Evolutionary conservation across 768 basidiomycete species (phyloP).

Genomic region (Kwoniella shandongensis): DNA sequence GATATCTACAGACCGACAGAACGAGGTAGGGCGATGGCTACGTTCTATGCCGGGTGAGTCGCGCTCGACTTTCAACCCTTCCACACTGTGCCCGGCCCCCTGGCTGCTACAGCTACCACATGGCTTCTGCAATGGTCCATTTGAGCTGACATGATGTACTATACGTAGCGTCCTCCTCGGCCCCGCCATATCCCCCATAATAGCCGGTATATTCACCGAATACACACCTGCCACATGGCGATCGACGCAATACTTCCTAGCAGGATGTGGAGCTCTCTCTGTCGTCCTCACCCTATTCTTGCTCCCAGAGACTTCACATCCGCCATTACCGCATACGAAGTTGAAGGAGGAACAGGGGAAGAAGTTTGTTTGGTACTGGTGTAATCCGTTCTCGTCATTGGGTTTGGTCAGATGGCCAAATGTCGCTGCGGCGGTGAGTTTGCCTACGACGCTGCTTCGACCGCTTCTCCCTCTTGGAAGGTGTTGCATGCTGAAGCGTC

Average conservation of each 20-base stretch:
- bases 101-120: no score
- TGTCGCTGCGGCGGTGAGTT: slow-evolving; percentile 43
- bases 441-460: not conserved
- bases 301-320: slow-evolving; percentile 51
- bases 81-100: no score
- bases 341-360: slow-evolving; percentile 32
- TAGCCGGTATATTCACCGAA: slow-evolving; percentile 47
- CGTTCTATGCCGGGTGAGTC: slow-evolving; percentile 46
- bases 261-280: slow-evolving; percentile 33
- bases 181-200: slow-evolving; percentile 36
- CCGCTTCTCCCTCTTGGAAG: not conserved
- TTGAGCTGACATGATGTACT: not conserved
- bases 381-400: slow-evolving; percentile 48
- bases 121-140: no score
- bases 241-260: slow-evolving; percentile 39
- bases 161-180: slow-evolving; percentile 28
- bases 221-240: slow-evolving; percentile 46
- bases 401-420: slow-evolving; percentile 46
- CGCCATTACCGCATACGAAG: slow-evolving; percentile 43
- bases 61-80: not conserved
- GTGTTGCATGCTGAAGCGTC: not conserved
- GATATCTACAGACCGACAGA: slow-evolving; percentile 52
- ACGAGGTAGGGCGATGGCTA: slow-evolving; percentile 44
- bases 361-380: slow-evolving; percentile 49
- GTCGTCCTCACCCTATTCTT: slow-evolving; percentile 39